Evolutionary conservation across 495 filamentous ascomycete genomes (phyloP), one percentile per base, ranked within the genome.

Genomic region (Hypoxylon subgilvum): DNA sequence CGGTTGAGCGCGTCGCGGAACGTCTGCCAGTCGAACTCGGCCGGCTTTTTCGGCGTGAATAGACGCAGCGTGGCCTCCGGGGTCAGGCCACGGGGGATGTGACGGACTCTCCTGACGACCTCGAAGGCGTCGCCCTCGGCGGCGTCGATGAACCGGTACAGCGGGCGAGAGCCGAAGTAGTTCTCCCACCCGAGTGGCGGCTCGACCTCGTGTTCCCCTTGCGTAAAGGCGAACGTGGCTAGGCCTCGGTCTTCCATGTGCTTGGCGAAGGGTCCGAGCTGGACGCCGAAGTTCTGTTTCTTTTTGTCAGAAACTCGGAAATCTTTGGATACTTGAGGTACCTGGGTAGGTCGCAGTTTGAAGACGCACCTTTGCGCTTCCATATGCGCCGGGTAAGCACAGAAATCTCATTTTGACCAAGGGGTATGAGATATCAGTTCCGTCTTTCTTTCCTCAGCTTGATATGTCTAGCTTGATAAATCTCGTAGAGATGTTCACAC

Each of bases 91-190:
- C 73, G 69, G 3, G 79, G 79, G 34, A 82, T 73, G 34, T 80
- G 73, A 23, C 78, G 72, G n/a, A 82, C 73, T 1, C 78, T 71
- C 12, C 76, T 72, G 21, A 83, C 69, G 42, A 77, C 70, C 17
- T 78, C 79, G 44, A 76, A 75, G 18, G 74, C 70, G 35, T 78
- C 72, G 23, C 69, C 72, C 22, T 71, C 69, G 16, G 68, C 66
- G 36, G 76, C 73, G 55, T 81, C 76, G 18, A 82, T 53, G 68
- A 82, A 83, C 7, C 79, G 75, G 61, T 74, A 82, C 32, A 80
- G 72, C 5, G 79, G 80, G 2, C 72, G 72, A n/a, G 74, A 52
- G 3, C 80, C 79, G 42, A 82, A 83, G 61, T 81, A 83, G 44
- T 79, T 75, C 39, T 77, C 71, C 64, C 80, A 82, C 0, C 78